phyloP scores from a whole-genome alignment of 2,329 filamentous ascomycete genomes.

The Cladosporium sp. region DNA sequence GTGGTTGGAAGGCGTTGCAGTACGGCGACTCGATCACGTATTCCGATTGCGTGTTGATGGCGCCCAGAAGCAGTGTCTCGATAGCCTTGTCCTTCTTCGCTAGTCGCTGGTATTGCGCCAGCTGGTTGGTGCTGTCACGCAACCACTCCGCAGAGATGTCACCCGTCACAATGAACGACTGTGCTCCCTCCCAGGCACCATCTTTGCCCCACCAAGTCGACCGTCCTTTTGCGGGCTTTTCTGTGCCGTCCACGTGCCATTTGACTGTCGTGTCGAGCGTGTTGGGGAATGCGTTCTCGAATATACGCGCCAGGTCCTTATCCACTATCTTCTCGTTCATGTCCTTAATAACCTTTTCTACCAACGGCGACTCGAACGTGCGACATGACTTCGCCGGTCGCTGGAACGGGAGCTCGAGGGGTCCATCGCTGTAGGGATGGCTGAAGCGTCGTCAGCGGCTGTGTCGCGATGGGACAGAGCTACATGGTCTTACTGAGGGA shows the following conservation, averaged over 20 bases:
- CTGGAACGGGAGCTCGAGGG: slow-evolving; percentile 76
- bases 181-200: slow-evolving; percentile 71
- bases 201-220: slow-evolving; percentile 26
- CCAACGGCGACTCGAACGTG: slow-evolving; percentile 78
- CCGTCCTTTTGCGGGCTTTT: slow-evolving; percentile 38
- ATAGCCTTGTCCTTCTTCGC: slow-evolving; percentile 75
- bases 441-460: slow-evolving; percentile 40
- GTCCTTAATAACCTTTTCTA: slow-evolving; percentile 81
- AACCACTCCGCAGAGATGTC: slow-evolving; percentile 93
- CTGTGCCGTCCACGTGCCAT: slow-evolving; percentile 67
- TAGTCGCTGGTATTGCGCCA: slow-evolving; percentile 80
- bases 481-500: slow-evolving; percentile 28
- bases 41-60: slow-evolving; percentile 93
- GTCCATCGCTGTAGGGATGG: slow-evolving; percentile 71
- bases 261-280: slow-evolving; percentile 84
- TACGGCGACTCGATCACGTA: slow-evolving; percentile 93
- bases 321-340: slow-evolving; percentile 74
- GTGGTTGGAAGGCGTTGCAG: slow-evolving; percentile 97
- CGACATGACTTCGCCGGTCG: slow-evolving; percentile 74
- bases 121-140: slow-evolving; percentile 86
- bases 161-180: slow-evolving; percentile 89
- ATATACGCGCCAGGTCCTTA: slow-evolving; percentile 81
- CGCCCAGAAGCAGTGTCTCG: slow-evolving; percentile 75
- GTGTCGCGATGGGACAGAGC: background rate
- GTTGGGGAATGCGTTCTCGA: slow-evolving; percentile 92